These are phyloP conservation scores for Rhodotorula sp. DNA, from an alignment of 1,284 basidiomycete genomes.

Conservation along the genomic window DNA sequence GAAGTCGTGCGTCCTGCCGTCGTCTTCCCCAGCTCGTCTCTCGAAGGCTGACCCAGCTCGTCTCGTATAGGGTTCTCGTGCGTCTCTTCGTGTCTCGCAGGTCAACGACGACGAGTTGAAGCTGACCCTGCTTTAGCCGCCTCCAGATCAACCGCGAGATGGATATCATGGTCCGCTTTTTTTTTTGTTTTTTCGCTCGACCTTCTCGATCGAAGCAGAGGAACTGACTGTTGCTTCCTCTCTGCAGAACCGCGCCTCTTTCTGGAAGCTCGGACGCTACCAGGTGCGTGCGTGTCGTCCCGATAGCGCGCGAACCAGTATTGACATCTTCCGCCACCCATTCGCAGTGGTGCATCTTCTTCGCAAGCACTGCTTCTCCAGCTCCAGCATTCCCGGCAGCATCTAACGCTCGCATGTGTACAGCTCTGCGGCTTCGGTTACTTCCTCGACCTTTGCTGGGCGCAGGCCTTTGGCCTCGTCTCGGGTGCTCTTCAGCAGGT, in stretches of 20 bases:
- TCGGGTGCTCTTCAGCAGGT: slow-evolving; percentile 26
- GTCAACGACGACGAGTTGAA: neutral
- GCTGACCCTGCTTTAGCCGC: neutral
- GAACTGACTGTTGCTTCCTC: neutral
- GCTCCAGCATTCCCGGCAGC: no score
- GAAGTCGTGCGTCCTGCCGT: slow-evolving; percentile 17
- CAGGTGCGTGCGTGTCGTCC: slow-evolving; percentile 53
- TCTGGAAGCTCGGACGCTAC: slow-evolving; percentile 56
- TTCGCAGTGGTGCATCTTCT: slow-evolving; percentile 69
- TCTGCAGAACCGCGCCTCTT: slow-evolving; percentile 15
- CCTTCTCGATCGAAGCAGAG: neutral
- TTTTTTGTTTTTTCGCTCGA: neutral
- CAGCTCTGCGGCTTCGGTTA: slow-evolving; percentile 42
- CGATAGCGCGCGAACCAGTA: neutral
- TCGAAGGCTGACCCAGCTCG: neutral
- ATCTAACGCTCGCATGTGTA: neutral
- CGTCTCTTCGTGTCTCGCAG: neutral
- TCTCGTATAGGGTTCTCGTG: slow-evolving; percentile 6
- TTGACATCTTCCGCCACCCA: slow-evolving; percentile 56
- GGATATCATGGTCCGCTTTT: slow-evolving; percentile 21
- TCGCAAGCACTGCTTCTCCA: slow-evolving; percentile 44
- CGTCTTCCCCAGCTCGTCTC: no score
- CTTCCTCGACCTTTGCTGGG: slow-evolving; percentile 41
- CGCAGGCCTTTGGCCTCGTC: slow-evolving; percentile 41
- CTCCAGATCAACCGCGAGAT: slow-evolving; percentile 60